Base-by-base conservation (phyloP, 2,329 filamentous ascomycete genomes). In the Macroventuria anomochaeta region DNA sequence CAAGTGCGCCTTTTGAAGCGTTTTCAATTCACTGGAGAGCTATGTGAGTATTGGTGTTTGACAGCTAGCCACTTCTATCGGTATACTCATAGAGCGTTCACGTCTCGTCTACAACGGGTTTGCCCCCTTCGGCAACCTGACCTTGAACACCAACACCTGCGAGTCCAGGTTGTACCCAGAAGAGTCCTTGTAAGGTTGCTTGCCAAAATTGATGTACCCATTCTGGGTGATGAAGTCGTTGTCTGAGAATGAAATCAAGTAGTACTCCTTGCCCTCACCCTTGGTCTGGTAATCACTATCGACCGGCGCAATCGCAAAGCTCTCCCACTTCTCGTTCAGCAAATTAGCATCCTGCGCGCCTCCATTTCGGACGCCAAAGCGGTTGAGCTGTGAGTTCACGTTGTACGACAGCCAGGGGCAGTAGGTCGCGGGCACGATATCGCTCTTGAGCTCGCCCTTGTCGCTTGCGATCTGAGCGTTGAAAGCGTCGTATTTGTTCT, bases 271-370 rank as follows among this genome's bases (percentile, higher is more conserved):
- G 21, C 83, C 81, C 50, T 83, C 78, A 18, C 72, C 68, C 32
- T 74, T 70, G 2, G 63, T 69, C 65, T 73, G 70, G 46, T 70
- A 69, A 38, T 76, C 59, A 1, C 78, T 78, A 62, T 85, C 78
- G 1, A 73, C 69, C 2, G 86, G 86, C 2, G 85, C 79, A 20
- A 90, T 68, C 2, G 84, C 83, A 40, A 91, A 73, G 17, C 83
- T 84, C 76, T 92, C 88, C 88, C 88, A 91, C 68, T 91, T 91
- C 78, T 91, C 88, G 63, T 91, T 90, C 68, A 91, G 67, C 29
- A 91, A 72, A 0, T 71, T 75, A 0, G 74, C 64, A 64, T 88
- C 82, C 61, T 87, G 81, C 0, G 72, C 75, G 0, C 86, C 88
- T 2, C 88, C 88, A 62, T 91, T 91, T 63, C 88, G 86, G 3